Evolutionary conservation across 2,329 filamentous ascomycete species (phyloP).

Genomic region (Fusarium sulawesiense): DNA sequence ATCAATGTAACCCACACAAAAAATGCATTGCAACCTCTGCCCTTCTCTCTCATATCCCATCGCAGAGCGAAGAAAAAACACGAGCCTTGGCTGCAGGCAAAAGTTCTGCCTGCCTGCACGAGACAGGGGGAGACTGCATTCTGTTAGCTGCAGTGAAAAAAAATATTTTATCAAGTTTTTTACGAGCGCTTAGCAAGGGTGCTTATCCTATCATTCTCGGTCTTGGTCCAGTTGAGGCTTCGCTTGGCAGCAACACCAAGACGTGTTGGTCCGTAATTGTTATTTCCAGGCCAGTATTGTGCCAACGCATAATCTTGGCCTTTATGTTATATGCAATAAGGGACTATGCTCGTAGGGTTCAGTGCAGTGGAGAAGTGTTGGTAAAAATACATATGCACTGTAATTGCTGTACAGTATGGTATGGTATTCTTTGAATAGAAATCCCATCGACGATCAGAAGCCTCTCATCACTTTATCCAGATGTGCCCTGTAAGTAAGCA

Average conservation of each 20-base stretch:
- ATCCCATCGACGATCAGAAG: not conserved
- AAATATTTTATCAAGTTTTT: slow-evolving; percentile 3
- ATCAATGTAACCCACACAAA: slow-evolving; percentile 2
- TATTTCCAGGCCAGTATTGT: not conserved
- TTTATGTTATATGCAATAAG: not conserved
- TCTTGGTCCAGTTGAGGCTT: not conserved
- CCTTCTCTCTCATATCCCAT: not conserved
- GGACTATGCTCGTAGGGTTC: not conserved
- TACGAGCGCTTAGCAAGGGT: slow-evolving; percentile 2
- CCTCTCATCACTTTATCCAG: not conserved
- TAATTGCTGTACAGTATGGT: not conserved
- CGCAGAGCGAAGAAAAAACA: slow-evolving; percentile 10
- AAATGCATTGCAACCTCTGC: not conserved
- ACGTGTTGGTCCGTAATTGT: not conserved
- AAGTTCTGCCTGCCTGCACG: slow-evolving; percentile 21
- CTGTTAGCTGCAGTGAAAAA: slow-evolving; percentile 4
- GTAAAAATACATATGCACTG: not conserved
- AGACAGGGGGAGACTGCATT: not conserved
- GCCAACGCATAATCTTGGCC: slow-evolving; percentile 3
- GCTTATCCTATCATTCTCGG: not conserved
- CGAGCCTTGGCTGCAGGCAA: slow-evolving; percentile 27
- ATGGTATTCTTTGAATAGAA: not conserved
- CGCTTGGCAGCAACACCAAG: not conserved
- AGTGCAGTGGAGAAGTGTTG: not conserved
- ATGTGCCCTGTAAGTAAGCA: not conserved